Evolutionary conservation across 192 early-diverging fungal species (phyloP).

Genomic region (Coemansia brasiliensis): DNA sequence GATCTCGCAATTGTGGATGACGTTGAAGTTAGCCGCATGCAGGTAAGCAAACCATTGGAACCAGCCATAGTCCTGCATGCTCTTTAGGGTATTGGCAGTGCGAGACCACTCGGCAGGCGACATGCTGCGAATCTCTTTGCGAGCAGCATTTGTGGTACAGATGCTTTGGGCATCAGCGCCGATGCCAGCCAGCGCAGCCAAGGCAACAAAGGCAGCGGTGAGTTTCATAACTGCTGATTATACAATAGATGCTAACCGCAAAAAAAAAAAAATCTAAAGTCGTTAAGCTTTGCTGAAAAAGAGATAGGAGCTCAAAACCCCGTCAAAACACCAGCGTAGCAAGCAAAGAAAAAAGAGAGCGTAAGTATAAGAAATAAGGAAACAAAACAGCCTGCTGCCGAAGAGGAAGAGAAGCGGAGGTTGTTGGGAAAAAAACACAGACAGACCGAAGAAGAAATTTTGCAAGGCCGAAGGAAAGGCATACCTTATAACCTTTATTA

Average conservation of each 20-base stretch:
- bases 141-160: conserved; percentile 26
- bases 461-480: too few relatives aligned
- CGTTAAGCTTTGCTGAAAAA: conserved; percentile 12
- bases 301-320: background rate
- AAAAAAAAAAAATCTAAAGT: conserved; percentile 3
- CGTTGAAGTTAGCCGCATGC: conserved; percentile 32
- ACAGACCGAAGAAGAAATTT: conserved; percentile 8
- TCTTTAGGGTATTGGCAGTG: conserved; percentile 14
- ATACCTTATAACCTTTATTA: background rate
- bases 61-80: conserved; percentile 41
- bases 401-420: conserved; percentile 9
- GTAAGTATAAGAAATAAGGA: background rate
- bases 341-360: conserved; percentile 5
- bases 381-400: conserved; percentile 1
- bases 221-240: conserved; percentile 35
- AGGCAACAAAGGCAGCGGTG: conserved; percentile 33
- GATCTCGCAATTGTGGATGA: conserved; percentile 46
- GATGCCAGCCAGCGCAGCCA: conserved; percentile 35
- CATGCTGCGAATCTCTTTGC: conserved; percentile 54
- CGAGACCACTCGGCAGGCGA: conserved; percentile 33
- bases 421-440: conserved; percentile 11
- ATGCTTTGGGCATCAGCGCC: conserved; percentile 26
- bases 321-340: background rate
- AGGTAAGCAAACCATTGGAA: conserved; percentile 40
- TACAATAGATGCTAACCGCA: conserved; percentile 1